Evolutionary conservation across 176 grass and related monocot genomes (phyloP).

Genomic region (Triticum turgidum): DNA sequence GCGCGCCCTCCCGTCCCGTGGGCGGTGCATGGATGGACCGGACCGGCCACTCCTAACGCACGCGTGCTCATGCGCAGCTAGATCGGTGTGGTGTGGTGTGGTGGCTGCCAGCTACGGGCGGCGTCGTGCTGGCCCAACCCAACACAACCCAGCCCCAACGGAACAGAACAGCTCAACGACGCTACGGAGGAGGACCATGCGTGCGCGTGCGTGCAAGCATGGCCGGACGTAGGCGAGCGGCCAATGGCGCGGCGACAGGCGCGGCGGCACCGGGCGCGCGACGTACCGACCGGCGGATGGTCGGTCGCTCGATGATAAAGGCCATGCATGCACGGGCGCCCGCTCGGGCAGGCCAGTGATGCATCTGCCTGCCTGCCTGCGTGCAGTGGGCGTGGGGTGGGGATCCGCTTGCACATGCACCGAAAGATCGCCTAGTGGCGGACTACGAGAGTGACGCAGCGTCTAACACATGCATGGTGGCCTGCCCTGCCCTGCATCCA

Average conservation of each 20-base stretch:
- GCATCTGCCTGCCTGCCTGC: too few species aligned
- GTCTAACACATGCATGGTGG: conserved; percentile 6
- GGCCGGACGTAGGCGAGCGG: not conserved
- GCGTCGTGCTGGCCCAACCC: not conserved
- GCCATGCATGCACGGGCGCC: not conserved
- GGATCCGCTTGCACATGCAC: conserved; percentile 26
- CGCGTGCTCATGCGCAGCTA: not conserved
- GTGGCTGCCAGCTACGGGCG: not conserved
- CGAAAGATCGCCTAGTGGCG: not conserved
- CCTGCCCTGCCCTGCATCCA: too few species aligned
- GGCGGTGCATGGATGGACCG: not conserved
- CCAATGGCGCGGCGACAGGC: conserved; percentile 25
- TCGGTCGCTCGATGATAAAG: not conserved
- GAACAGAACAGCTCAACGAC: not conserved
- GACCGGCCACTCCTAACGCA: not conserved
- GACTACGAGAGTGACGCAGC: conserved; percentile 38
- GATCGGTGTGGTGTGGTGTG: not conserved
- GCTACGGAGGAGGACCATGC: not conserved
- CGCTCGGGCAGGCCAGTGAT: not conserved
- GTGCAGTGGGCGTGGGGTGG: not conserved
- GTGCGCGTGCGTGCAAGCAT: not conserved
- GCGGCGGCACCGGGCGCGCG: not conserved
- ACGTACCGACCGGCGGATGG: not conserved
- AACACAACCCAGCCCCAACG: too few species aligned
- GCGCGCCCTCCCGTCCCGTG: not conserved